These are phyloP conservation scores for Trichoderma sp. DNA, from an alignment of 2,329 filamentous ascomycete genomes.

Conservation along the genomic window DNA sequence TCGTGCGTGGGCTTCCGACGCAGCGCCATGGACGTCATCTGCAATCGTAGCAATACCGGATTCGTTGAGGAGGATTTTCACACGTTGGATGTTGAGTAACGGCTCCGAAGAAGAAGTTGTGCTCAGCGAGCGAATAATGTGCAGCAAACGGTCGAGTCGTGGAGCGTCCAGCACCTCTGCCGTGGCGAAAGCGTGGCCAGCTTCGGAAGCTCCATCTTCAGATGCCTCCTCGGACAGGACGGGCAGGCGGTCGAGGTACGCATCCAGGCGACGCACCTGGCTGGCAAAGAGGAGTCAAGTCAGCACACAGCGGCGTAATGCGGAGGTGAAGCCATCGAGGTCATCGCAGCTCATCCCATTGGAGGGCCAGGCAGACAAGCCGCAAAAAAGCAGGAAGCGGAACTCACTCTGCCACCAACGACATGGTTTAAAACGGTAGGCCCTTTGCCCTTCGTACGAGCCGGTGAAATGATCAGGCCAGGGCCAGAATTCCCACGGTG, in stretches of 20 bases:
- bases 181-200: constrained; percentile 39
- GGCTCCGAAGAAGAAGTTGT: constrained; percentile 65
- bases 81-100: constrained; percentile 60
- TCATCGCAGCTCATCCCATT: background rate
- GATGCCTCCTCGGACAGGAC: constrained; percentile 44
- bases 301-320: background rate
- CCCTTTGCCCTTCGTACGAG: background rate
- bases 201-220: constrained; percentile 44
- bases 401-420: constrained; percentile 52
- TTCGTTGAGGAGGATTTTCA: constrained; percentile 64
- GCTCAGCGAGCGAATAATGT: constrained; percentile 70
- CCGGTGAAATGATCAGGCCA: constrained; percentile 19
- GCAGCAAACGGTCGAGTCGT: constrained; percentile 63
- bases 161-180: constrained; percentile 52
- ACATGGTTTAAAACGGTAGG: constrained; percentile 39
- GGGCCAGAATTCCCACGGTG: constrained; percentile 14
- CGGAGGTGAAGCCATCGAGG: background rate
- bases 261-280: constrained; percentile 64
- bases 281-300: constrained; percentile 36
- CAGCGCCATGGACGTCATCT: constrained; percentile 41
- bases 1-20: constrained; percentile 31
- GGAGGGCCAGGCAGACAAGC: background rate
- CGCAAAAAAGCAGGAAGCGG: background rate
- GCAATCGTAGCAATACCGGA: constrained; percentile 56
- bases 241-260: constrained; percentile 64